Base-by-base conservation (phyloP, 2,329 filamentous ascomycete species). In the Juglanconis sp. region DNA sequence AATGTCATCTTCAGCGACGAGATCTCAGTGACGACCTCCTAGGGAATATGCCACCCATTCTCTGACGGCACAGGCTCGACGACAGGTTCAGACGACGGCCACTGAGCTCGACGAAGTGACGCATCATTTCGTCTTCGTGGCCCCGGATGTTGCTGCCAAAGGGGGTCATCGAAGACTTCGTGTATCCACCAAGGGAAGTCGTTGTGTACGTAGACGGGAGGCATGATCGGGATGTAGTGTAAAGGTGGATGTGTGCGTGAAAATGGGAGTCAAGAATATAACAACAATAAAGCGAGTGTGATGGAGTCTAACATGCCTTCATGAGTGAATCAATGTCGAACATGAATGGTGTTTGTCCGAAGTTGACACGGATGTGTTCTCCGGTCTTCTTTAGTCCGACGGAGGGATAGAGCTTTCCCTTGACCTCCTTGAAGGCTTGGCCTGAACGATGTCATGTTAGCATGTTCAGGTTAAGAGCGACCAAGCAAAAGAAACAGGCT, bases 291-390 rank as follows among this genome's bases (percentile, higher is more conserved):
- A 61, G 49, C 13, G 51, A 61, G 30, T 52, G 55, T 46, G 8
- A 32, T 35, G 36, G 24, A 68, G 38, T 46, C 57, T 59, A 35
- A 76, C 83, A 68, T 81, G 90, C 90, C 79, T 83, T 83, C 78
- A 96, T 88, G 81, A 95, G 85, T 62, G 85, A 84, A 73, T 97
- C 91, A 67, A 99, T 98, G 72, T 97, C 91, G 75, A 89, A 99
- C 49, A 91, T 82, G 73, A 98, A 98, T 3, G 90, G 89, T 56
- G 82, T 84, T 73, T 88, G 85, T 51, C 87, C 87, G 74, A 90
- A 89, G 69, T 90, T 90, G 65, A 80, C 83, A 62, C 79, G 75
- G 60, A 89, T 71, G 65, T 85, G 80, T 68, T 89, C 87, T 49
- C 85, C 84, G 1, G 80, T 73, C 68, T 83, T 87, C 70, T 88